phyloP scores from a whole-genome alignment of 2,329 filamentous ascomycete species.

The Fusarium sp. region DNA sequence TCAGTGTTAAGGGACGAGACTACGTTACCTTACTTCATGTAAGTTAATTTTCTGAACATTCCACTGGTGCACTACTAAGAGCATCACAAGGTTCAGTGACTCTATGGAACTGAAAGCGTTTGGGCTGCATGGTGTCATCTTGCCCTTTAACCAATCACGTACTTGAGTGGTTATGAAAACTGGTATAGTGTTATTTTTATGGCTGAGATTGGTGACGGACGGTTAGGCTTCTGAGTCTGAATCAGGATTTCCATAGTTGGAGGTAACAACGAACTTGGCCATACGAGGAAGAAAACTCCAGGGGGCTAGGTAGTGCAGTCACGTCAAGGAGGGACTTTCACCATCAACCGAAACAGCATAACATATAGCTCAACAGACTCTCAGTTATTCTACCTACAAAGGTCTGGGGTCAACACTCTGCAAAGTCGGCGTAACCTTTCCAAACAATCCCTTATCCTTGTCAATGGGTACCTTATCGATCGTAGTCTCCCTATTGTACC shows the following conservation, averaged over 20 bases:
- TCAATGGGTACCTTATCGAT: slow-evolving; percentile 54
- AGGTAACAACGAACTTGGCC: background rate
- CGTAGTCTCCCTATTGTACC: slow-evolving; percentile 54
- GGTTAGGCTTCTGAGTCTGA: too few relatives aligned
- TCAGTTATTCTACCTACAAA: background rate
- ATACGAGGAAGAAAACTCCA: accelerated
- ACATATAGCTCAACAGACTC: accelerated
- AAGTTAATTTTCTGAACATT: background rate
- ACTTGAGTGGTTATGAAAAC: too few relatives aligned
- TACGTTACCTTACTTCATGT: background rate
- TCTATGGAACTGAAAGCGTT: too few relatives aligned
- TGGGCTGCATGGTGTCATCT: too few relatives aligned
- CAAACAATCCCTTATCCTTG: slow-evolving; percentile 49
- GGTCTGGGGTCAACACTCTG: slow-evolving; percentile 21
- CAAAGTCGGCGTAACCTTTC: slow-evolving; percentile 44
- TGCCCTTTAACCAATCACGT: accelerated
- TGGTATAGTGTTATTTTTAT: too few relatives aligned
- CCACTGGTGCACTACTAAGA: too few relatives aligned
- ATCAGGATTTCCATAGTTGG: background rate
- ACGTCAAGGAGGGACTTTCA: too few relatives aligned
- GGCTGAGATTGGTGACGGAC: too few relatives aligned
- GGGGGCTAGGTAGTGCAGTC: background rate
- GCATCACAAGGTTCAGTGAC: accelerated
- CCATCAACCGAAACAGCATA: accelerated
- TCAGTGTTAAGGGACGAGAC: background rate